Evolutionary conservation across 2,329 filamentous ascomycete species (phyloP).

Genomic region (Aspergillus calidoustus): DNA sequence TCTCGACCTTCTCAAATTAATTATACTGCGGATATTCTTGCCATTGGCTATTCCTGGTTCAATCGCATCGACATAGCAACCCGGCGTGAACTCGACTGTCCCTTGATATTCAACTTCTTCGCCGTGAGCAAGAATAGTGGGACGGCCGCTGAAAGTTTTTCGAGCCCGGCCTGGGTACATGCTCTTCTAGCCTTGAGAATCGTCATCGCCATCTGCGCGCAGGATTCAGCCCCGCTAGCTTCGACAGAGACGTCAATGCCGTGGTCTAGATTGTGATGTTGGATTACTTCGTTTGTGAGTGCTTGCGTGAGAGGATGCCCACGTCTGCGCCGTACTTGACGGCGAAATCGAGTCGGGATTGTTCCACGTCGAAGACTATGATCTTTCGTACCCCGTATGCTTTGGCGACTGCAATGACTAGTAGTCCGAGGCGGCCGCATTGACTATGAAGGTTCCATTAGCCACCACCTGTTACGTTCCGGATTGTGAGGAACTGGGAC

Average conservation of each 20-base stretch:
- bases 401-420: conserved; percentile 1
- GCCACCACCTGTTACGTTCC: not conserved
- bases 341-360: not conserved
- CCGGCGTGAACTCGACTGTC: not conserved
- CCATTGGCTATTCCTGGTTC: not conserved
- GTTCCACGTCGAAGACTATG: conserved; percentile 4
- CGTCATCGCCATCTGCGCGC: conserved; percentile 1
- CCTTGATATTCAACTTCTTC: not conserved
- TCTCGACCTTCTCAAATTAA: not conserved
- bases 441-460: not conserved
- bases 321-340: not conserved
- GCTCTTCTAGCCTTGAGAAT: not conserved
- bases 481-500: not conserved
- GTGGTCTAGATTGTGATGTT: not conserved
- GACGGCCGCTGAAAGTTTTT: not conserved
- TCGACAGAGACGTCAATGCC: not conserved
- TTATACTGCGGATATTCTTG: not conserved
- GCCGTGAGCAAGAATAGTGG: conserved; percentile 1
- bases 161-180: conserved; percentile 1
- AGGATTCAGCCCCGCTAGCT: not conserved
- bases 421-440: not conserved
- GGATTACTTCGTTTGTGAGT: not conserved
- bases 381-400: conserved; percentile 1
- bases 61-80: conserved; percentile 4
- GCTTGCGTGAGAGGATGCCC: not conserved